These are phyloP conservation scores for Pythium grandisporangium DNA, from an alignment of 352 stramenopile species.

Conservation along the genomic window DNA sequence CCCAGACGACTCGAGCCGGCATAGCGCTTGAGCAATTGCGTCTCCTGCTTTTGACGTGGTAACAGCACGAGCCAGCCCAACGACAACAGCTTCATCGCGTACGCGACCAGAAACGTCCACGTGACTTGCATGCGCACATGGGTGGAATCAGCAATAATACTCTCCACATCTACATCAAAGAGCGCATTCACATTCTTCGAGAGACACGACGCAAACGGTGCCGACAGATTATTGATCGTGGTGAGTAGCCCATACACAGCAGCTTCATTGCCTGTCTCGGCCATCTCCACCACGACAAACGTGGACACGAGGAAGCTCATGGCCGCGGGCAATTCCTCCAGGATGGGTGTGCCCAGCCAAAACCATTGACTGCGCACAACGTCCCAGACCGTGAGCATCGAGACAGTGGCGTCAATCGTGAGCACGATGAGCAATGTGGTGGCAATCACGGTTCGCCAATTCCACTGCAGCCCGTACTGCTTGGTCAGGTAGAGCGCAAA, in stretches of 20 bases:
- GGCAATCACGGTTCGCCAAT: constrained; percentile 21
- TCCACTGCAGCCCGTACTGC: constrained; percentile 25
- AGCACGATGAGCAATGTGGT: constrained; percentile 16
- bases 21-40: constrained; percentile 29
- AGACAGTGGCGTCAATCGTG: constrained; percentile 13
- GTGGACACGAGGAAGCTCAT: constrained; percentile 29
- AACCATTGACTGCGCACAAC: constrained; percentile 33
- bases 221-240: constrained; percentile 22
- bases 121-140: constrained; percentile 22
- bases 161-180: constrained; percentile 24
- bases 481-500: constrained; percentile 13
- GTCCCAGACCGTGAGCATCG: constrained; percentile 26
- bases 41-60: constrained; percentile 47
- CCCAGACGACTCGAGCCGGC: constrained; percentile 21
- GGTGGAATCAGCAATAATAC: constrained; percentile 19
- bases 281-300: constrained; percentile 35
- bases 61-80: constrained; percentile 42
- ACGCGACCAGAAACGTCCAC: constrained; percentile 25
- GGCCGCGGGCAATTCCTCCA: constrained; percentile 19
- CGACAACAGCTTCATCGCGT: constrained; percentile 25
- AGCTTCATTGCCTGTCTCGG: constrained; percentile 28
- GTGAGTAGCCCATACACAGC: constrained; percentile 26
- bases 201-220: constrained; percentile 21
- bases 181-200: constrained; percentile 24
- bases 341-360: constrained; percentile 20